Conservation (phyloP, 352 stramenopile species). For the Blastocystis sp. region DNA sequence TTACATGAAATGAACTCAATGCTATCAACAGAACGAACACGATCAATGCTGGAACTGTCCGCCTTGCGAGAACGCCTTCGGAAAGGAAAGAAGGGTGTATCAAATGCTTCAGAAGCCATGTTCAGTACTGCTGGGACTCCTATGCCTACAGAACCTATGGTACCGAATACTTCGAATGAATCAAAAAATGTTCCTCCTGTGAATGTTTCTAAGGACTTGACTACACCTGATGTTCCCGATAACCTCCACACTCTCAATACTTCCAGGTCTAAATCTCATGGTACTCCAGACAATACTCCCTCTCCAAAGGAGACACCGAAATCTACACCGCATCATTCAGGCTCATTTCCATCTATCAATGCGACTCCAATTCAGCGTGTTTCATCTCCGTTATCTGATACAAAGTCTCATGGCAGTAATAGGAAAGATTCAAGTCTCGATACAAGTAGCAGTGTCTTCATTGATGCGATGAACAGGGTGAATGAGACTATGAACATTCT, state of each 20-base stretch:
- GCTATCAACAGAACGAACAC: conserved; percentile 23
- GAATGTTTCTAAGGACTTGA: too few relatives aligned
- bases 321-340: not conserved
- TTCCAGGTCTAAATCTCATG: not conserved
- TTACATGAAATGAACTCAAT: conserved; percentile 28
- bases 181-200: too few relatives aligned
- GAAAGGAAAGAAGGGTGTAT: not conserved
- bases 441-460: conserved; percentile 27
- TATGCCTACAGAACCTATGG: too few relatives aligned
- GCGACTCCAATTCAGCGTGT: conserved; percentile 35
- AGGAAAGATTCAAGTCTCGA: not conserved
- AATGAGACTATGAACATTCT: not conserved
- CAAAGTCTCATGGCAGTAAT: not conserved
- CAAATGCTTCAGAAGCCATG: too few relatives aligned
- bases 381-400: not conserved
- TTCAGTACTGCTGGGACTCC: too few relatives aligned
- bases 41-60: conserved; percentile 6
- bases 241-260: too few relatives aligned
- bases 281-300: not conserved
- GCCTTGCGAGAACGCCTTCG: not conserved
- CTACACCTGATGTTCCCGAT: too few relatives aligned
- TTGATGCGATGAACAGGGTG: not conserved
- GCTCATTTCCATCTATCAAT: conserved; percentile 20
- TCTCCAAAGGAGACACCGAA: not conserved
- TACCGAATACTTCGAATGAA: too few relatives aligned